Evolutionary conservation across 2,329 filamentous ascomycete species (phyloP).

Genomic region (Hypomyces perniciosus): DNA sequence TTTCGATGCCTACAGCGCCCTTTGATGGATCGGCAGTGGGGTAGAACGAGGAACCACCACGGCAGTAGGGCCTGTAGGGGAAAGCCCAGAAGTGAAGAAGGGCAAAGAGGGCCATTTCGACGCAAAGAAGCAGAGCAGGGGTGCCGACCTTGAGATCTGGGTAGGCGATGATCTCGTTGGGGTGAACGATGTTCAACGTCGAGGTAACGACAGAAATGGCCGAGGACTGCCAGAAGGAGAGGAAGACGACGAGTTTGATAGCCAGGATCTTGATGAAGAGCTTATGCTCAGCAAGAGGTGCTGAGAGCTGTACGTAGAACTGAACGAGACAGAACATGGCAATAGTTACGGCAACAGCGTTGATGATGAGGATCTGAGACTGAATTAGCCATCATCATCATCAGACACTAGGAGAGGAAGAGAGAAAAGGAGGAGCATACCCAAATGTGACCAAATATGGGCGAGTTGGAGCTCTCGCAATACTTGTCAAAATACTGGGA

Average conservation of each 20-base stretch:
- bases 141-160: constrained; percentile 78
- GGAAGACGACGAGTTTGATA: constrained; percentile 87
- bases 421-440: constrained; percentile 35
- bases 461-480: constrained; percentile 72
- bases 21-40: constrained; percentile 38
- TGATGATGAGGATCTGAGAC: constrained; percentile 56
- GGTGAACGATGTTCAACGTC: constrained; percentile 54
- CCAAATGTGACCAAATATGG: constrained; percentile 81
- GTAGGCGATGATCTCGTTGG: constrained; percentile 57
- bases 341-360: constrained; percentile 66
- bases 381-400: constrained; percentile 5
- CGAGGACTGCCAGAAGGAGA: constrained; percentile 77
- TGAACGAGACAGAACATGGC: constrained; percentile 89
- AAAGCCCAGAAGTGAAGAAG: constrained; percentile 79
- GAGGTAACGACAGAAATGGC: constrained; percentile 48
- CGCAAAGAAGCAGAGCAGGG: constrained; percentile 67
- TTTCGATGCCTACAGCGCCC: constrained; percentile 36
- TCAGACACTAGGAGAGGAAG: neutral
- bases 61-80: constrained; percentile 64
- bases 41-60: constrained; percentile 39
- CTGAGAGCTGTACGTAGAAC: constrained; percentile 73
- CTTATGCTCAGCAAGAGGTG: constrained; percentile 59
- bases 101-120: constrained; percentile 80
- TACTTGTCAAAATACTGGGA: constrained; percentile 65
- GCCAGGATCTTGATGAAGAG: constrained; percentile 77